A percentile compares a stretch with the other conserved stretches of the same genome.
Evolutionary conservation across 2,329 filamentous ascomycete species (phyloP).

Genomic region (Trichoderma sp.): DNA sequence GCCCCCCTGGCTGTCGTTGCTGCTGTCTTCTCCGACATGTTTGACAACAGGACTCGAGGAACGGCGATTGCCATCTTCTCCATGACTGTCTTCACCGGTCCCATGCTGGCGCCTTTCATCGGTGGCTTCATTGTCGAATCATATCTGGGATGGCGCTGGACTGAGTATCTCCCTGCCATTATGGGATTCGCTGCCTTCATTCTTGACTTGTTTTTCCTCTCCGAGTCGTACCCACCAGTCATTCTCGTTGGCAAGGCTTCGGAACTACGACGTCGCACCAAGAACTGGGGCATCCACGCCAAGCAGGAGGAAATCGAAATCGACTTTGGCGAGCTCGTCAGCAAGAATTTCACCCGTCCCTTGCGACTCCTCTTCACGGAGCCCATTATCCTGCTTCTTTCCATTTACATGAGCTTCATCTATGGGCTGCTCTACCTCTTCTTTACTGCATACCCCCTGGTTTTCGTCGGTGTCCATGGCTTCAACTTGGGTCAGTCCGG

Average conservation of each 20-base stretch:
- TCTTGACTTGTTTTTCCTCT: slow-evolving; percentile 60
- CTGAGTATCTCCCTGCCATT: slow-evolving; percentile 60
- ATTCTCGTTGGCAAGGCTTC: slow-evolving; percentile 61
- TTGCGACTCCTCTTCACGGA: slow-evolving; percentile 64
- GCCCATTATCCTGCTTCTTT: slow-evolving; percentile 66
- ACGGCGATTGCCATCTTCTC: slow-evolving; percentile 44
- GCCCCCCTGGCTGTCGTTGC: slow-evolving; percentile 67
- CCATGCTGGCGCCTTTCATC: slow-evolving; percentile 64
- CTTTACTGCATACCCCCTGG: slow-evolving; percentile 78
- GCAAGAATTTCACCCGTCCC: slow-evolving; percentile 65
- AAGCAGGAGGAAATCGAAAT: slow-evolving; percentile 71
- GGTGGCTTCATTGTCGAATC: slow-evolving; percentile 65
- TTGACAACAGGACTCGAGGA: slow-evolving; percentile 61
- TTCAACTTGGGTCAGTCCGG: slow-evolving; percentile 69
- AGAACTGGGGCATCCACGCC: slow-evolving; percentile 69
- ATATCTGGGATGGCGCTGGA: slow-evolving; percentile 70
- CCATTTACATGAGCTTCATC: slow-evolving; percentile 71
- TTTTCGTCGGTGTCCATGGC: slow-evolving; percentile 71
- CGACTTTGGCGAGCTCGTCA: slow-evolving; percentile 60
- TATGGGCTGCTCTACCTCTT: slow-evolving; percentile 81
- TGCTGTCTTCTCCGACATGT: slow-evolving; percentile 71
- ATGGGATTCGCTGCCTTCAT: slow-evolving; percentile 61
- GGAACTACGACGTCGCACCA: slow-evolving; percentile 59
- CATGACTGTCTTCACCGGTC: slow-evolving; percentile 60
- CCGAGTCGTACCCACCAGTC: slow-evolving; percentile 68